These are phyloP conservation scores for Triangularia verruculosa DNA, from an alignment of 2,329 filamentous ascomycete species.

Conservation along the genomic window DNA sequence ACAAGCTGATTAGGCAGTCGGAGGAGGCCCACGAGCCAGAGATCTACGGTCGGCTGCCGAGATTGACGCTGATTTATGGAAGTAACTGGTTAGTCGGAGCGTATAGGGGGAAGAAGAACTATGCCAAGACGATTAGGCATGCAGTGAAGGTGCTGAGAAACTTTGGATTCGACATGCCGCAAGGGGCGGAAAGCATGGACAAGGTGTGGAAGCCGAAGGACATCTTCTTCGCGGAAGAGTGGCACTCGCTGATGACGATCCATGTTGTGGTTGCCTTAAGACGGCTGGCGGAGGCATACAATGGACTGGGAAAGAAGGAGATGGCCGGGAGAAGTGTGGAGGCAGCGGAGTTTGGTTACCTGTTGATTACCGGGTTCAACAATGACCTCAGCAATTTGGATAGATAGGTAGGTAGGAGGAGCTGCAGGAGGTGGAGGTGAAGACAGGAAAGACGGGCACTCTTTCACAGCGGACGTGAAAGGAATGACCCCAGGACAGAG, in stretches of 20 bases:
- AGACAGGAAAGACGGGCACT: background rate
- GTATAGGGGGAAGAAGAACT: slow-evolving; percentile 33
- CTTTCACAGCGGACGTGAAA: background rate
- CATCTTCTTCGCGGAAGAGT: slow-evolving; percentile 26
- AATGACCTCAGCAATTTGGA: slow-evolving; percentile 29
- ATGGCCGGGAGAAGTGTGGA: slow-evolving; percentile 30
- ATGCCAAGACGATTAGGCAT: slow-evolving; percentile 34
- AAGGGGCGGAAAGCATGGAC: slow-evolving; percentile 16
- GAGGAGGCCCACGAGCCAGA: slow-evolving; percentile 34
- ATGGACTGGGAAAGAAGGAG: slow-evolving; percentile 29
- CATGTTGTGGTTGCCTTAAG: slow-evolving; percentile 36
- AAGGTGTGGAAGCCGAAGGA: slow-evolving; percentile 25
- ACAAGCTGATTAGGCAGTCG: slow-evolving; percentile 32
- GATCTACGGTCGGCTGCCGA: slow-evolving; percentile 32
- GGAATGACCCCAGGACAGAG: background rate
- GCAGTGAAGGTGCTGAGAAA: slow-evolving; percentile 33
- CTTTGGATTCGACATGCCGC: slow-evolving; percentile 34
- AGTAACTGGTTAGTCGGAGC: slow-evolving; percentile 37
- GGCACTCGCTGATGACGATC: slow-evolving; percentile 32
- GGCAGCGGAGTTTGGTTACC: slow-evolving; percentile 33
- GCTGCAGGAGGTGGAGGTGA: too few species aligned
- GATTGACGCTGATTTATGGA: slow-evolving; percentile 36
- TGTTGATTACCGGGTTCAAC: slow-evolving; percentile 34
- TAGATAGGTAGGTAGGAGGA: slow-evolving; percentile 32
- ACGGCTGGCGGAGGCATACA: slow-evolving; percentile 32